phyloP scores from a whole-genome alignment of 129 eudicot species.

The Centella asiatica region DNA sequence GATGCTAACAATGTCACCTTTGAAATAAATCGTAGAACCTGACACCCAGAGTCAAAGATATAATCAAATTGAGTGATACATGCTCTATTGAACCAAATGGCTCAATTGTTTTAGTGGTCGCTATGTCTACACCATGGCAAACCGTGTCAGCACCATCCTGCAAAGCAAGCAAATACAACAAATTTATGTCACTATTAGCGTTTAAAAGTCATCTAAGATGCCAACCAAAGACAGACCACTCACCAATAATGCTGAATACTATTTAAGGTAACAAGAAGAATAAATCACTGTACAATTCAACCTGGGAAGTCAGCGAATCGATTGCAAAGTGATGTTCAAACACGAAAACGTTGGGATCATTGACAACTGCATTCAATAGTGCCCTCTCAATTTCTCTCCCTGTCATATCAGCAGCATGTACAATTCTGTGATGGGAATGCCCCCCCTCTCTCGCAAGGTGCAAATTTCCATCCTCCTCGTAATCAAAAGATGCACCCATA shows the following conservation, averaged over 20 bases:
- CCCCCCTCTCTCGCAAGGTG: slow-evolving; percentile 99
- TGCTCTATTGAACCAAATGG: not conserved
- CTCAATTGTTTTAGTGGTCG: slow-evolving; percentile 63
- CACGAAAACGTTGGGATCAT: slow-evolving; percentile 67
- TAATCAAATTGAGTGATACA: slow-evolving; percentile 6
- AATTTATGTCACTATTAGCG: slow-evolving; percentile 5
- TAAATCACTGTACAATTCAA: slow-evolving; percentile 12
- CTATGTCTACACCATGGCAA: slow-evolving; percentile 89
- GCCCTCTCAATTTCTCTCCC: slow-evolving; percentile 98
- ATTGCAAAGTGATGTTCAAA: slow-evolving; percentile 94
- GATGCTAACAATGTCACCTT: slow-evolving; percentile 98
- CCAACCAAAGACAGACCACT: not conserved
- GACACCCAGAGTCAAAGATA: slow-evolving; percentile 9
- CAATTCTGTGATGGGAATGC: slow-evolving; percentile 91
- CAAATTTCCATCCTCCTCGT: slow-evolving; percentile 96
- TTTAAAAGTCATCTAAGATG: not conserved
- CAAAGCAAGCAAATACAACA: slow-evolving; percentile 19
- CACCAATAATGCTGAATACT: not conserved
- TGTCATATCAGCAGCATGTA: slow-evolving; percentile 97
- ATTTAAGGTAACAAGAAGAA: not conserved
- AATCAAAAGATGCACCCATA: slow-evolving; percentile 99
- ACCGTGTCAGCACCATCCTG: slow-evolving; percentile 81
- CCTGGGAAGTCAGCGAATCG: slow-evolving; percentile 95
- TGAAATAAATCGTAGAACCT: slow-evolving; percentile 90
- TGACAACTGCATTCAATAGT: slow-evolving; percentile 67